A percentile compares a stretch with the other conserved stretches of the same genome.
These are phyloP conservation scores for Myrica gale DNA, from an alignment of 306 rosid species.

Conservation along the genomic window DNA sequence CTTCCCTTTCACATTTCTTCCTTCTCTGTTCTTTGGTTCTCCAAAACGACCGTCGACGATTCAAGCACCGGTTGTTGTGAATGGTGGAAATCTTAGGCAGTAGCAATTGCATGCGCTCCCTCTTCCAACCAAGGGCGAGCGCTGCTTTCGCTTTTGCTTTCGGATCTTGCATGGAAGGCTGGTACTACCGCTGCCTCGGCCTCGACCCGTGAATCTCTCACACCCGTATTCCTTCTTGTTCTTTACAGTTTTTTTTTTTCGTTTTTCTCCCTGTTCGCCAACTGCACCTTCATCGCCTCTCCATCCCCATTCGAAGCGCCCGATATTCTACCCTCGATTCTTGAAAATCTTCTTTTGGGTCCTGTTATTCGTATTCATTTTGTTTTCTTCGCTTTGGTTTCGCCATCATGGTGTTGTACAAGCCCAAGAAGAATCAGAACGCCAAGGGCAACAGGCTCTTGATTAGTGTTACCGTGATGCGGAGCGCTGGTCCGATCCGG, in stretches of 20 bases:
- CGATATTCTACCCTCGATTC: background rate
- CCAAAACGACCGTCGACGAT: background rate
- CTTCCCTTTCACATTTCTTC: no score
- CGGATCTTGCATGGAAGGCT: constrained; percentile 92
- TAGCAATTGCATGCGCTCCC: constrained; percentile 79
- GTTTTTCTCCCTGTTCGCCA: background rate
- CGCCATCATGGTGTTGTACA: constrained; percentile 61
- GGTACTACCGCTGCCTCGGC: constrained; percentile 99
- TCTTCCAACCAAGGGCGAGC: constrained; percentile 67
- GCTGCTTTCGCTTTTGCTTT: constrained; percentile 65
- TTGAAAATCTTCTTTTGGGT: background rate
- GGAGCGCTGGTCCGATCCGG: constrained; percentile 95
- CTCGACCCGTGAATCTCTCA: constrained; percentile 64
- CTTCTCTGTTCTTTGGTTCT: background rate
- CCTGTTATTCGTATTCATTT: background rate
- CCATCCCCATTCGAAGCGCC: background rate
- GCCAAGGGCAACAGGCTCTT: constrained; percentile 59
- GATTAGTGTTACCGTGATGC: constrained; percentile 76
- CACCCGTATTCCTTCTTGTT: background rate
- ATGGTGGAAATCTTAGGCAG: constrained; percentile 80
- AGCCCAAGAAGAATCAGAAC: constrained; percentile 77
- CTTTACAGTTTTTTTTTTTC: background rate
- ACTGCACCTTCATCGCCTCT: background rate
- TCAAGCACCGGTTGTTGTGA: constrained; percentile 48
- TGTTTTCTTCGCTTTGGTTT: background rate